A percentile compares a stretch with the other conserved stretches of the same genome.
Conservation (phyloP, 2,329 filamentous ascomycete species). For the Massarina eburnea region DNA sequence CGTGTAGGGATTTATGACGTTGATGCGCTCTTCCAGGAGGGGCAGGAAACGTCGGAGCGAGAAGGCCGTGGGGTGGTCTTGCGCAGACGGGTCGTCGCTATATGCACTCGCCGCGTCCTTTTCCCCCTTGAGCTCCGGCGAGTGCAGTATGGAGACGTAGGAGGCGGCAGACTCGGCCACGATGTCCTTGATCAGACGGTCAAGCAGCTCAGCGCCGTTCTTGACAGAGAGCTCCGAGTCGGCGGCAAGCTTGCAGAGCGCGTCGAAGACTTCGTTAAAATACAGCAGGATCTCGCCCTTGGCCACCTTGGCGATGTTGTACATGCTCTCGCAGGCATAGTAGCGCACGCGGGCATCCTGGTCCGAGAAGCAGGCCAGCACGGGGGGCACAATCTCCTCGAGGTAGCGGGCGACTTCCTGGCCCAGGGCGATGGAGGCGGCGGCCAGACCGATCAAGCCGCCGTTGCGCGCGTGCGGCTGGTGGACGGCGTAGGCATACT, state of each 20-base stretch:
- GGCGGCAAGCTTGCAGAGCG: conserved; percentile 93
- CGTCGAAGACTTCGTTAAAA: conserved; percentile 98
- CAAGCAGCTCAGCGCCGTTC: conserved; percentile 92
- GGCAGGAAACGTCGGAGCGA: conserved; percentile 90
- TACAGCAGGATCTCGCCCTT: conserved; percentile 97
- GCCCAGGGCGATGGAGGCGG: conserved; percentile 92
- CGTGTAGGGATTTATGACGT: conserved; percentile 92
- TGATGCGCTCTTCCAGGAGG: conserved; percentile 88
- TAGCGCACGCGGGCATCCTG: conserved; percentile 97
- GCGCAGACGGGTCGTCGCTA: conserved; percentile 19
- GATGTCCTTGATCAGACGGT: conserved; percentile 93
- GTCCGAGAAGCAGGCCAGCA: conserved; percentile 95
- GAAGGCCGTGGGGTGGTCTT: conserved; percentile 76
- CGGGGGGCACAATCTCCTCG: conserved; percentile 90
- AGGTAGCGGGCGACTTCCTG: conserved; percentile 91
- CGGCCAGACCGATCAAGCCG: conserved; percentile 90
- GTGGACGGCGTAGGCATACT: conserved; percentile 96
- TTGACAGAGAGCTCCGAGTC: conserved; percentile 97
- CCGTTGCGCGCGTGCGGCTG: conserved; percentile 96
- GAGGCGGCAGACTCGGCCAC: conserved; percentile 92
- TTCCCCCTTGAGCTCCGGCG: conserved; percentile 56
- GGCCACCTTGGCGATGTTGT: conserved; percentile 98
- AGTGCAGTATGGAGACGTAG: conserved; percentile 86
- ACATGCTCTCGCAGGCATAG: conserved; percentile 99
- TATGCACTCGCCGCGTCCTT: conserved; percentile 10